phyloP scores from a whole-genome alignment of 1,139 yeast species.

The Petasospora rhodanensis region DNA sequence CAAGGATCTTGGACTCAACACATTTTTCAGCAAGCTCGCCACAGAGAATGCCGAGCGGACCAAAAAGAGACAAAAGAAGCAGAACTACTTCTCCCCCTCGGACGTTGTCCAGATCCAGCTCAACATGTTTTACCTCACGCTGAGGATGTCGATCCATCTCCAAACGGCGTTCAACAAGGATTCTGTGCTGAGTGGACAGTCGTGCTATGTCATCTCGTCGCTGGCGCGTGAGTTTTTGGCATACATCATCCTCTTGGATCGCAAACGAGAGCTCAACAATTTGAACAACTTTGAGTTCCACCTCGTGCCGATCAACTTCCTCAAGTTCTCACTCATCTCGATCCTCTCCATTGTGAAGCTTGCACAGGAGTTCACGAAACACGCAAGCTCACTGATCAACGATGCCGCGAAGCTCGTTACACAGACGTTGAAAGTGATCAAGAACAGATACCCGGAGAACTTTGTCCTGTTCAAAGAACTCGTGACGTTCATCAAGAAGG shows the following conservation, averaged over 20 bases:
- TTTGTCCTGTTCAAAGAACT: slow-evolving; percentile 20
- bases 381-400: slow-evolving; percentile 9
- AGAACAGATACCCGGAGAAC: slow-evolving; percentile 25
- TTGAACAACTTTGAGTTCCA: slow-evolving; percentile 25
- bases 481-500: slow-evolving; percentile 6
- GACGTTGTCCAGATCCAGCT: slow-evolving; percentile 19
- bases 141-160: slow-evolving; percentile 19
- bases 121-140: slow-evolving; percentile 19
- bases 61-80: slow-evolving; percentile 8
- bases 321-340: slow-evolving; percentile 19
- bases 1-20: slow-evolving; percentile 9
- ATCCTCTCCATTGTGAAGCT: slow-evolving; percentile 16
- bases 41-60: slow-evolving; percentile 7
- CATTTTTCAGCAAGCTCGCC: slow-evolving; percentile 10
- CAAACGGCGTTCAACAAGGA: slow-evolving; percentile 7
- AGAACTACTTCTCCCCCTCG: slow-evolving; percentile 7
- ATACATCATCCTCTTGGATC: slow-evolving; percentile 17
- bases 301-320: slow-evolving; percentile 24
- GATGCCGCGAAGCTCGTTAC: slow-evolving; percentile 14
- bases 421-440: slow-evolving; percentile 15
- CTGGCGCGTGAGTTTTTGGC: slow-evolving; percentile 16
- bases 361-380: slow-evolving; percentile 6
- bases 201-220: slow-evolving; percentile 13
- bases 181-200: slow-evolving; percentile 11
- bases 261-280: slow-evolving; percentile 21